phyloP scores from a whole-genome alignment of 2,329 filamentous ascomycete species.

The Fusarium decemcellulare region DNA sequence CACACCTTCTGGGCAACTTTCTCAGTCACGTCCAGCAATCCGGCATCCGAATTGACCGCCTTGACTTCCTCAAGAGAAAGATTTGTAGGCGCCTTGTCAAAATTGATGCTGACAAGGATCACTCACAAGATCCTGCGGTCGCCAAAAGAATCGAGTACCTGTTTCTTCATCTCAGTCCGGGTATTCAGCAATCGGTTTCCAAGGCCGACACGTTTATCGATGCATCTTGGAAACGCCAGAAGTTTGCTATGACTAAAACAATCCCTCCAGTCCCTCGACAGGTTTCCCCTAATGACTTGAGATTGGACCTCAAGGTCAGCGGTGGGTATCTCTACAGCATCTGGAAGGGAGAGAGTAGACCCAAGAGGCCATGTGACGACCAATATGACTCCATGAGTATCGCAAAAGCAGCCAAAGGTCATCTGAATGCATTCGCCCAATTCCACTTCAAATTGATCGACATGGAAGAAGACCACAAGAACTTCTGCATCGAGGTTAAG shows the following conservation, averaged over 20 bases:
- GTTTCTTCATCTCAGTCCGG: constrained; percentile 28
- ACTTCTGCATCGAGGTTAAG: constrained; percentile 17
- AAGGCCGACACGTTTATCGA: constrained; percentile 31
- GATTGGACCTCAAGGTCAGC: constrained; percentile 37
- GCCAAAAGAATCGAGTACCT: constrained; percentile 32
- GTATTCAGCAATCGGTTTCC: constrained; percentile 18
- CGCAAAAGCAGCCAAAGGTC: constrained; percentile 36
- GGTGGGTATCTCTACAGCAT: constrained; percentile 23
- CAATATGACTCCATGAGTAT: constrained; percentile 17
- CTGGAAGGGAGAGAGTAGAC: constrained; percentile 24
- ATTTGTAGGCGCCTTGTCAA: constrained; percentile 45
- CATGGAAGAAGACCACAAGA: constrained; percentile 11
- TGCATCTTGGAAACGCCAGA: constrained; percentile 38
- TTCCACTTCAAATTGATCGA: constrained; percentile 33
- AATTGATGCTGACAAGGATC: constrained; percentile 39
- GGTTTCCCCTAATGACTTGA: constrained; percentile 31
- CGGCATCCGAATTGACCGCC: constrained; percentile 28
- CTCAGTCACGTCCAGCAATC: constrained; percentile 54
- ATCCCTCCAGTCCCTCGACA: constrained; percentile 39
- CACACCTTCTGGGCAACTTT: constrained; percentile 61
- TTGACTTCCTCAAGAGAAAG: constrained; percentile 44
- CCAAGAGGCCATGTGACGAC: neutral
- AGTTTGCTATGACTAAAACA: constrained; percentile 33
- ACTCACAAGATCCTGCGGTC: constrained; percentile 16
- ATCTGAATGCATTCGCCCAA: constrained; percentile 29